Base-by-base conservation (phyloP, 1,284 basidiomycete genomes). In the Xerocomus alliaceus region DNA sequence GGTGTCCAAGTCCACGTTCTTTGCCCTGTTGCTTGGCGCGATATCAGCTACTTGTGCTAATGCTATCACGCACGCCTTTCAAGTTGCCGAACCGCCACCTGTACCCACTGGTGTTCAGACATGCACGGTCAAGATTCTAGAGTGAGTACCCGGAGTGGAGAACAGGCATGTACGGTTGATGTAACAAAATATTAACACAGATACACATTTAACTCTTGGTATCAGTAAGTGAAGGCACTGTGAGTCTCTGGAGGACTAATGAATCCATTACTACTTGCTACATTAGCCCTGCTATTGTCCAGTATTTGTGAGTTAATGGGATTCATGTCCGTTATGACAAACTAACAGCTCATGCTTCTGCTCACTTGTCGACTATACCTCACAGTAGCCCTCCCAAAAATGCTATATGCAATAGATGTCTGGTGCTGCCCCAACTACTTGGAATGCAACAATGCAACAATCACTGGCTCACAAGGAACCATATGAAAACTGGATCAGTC, bases 121-220 rank as follows among this genome's bases (percentile, higher is more conserved):
- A 68, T 91, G 90, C 70, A 90, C 88, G 1, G 74, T 86, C 37
- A 77, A 85, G 73, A 80, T 92, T 55, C 76, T 92, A 18, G 79
- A 88, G 89, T 90, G 65, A 73, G 87, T 78, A 22, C 15, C 37
- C n/a, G n/a, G n/a, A n/a, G 2, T 17, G 29, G 58, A 29, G 29
- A 46, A 53, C 22, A 11, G 31, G 22, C 45, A 20, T 26, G 29
- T 4, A 39, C 12, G 34, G 35, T 39, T 46, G 44, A 63, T 29
- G n/a, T 56, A 29, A 54, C 35, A 15, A 48, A 39, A 55, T 51
- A 6, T 35, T 31, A 42, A 32, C 29, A 57, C 65, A 91, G 88
- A 67, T 87, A 84, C 55, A 88, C 87, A 45, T 92, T 91, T 69
- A 85, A 83, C 71, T 91, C 90, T 4, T 92, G 86, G 67, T 88